Conservation (phyloP, 1,284 basidiomycete genomes). For the Moesziomyces sp. region DNA sequence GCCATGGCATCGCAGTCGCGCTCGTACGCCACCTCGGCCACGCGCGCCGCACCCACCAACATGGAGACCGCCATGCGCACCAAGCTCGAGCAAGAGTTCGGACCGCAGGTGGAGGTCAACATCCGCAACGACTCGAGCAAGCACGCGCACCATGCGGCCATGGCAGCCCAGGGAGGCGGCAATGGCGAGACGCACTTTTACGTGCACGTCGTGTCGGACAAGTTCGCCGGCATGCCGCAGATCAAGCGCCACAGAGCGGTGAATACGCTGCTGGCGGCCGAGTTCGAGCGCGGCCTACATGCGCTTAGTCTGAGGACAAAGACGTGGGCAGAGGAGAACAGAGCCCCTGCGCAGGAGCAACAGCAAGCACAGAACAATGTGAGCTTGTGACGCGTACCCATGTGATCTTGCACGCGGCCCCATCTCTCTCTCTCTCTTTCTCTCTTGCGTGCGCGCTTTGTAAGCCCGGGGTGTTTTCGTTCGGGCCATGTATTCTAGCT, state of each 20-base stretch:
- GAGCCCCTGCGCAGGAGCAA: background rate
- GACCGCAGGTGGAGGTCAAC: conserved; percentile 38
- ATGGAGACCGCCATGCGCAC: conserved; percentile 55
- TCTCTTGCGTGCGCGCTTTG: background rate
- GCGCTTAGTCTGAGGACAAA: conserved; percentile 62
- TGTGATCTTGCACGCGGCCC: background rate
- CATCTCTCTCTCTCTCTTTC: background rate
- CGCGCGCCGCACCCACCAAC: conserved; percentile 4
- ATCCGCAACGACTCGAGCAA: conserved; percentile 62
- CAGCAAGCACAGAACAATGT: conserved; percentile 19
- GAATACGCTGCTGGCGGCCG: conserved; percentile 53
- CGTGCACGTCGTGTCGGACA: conserved; percentile 62
- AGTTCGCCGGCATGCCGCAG: conserved; percentile 61
- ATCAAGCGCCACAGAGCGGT: conserved; percentile 63
- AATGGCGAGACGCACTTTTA: conserved; percentile 67
- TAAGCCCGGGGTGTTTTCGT: too few relatives aligned
- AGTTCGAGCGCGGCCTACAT: conserved; percentile 63
- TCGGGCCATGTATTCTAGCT: conserved; percentile 2
- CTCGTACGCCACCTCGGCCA: conserved; percentile 29
- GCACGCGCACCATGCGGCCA: conserved; percentile 67
- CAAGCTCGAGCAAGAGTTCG: conserved; percentile 50
- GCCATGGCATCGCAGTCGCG: conserved; percentile 14
- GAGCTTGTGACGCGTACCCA: conserved; percentile 11
- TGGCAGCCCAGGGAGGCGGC: conserved; percentile 65
- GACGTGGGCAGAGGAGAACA: conserved; percentile 58